Evolutionary conservation across 176 grass and related monocot genomes (phyloP).

Genomic region (Aegilops tauschii): DNA sequence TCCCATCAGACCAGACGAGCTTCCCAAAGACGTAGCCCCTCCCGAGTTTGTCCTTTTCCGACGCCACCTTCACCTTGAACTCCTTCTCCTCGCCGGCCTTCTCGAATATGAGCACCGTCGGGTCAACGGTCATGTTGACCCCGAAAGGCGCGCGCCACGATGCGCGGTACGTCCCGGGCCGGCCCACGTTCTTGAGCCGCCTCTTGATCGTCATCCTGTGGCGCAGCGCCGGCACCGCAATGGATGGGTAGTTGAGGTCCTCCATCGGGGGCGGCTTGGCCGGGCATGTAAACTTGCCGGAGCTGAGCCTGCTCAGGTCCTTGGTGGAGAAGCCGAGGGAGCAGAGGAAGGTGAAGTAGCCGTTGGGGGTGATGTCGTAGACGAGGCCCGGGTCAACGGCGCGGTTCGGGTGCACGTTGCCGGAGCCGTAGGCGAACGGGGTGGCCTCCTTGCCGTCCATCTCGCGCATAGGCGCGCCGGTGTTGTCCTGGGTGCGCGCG

Average conservation of each 20-base stretch:
- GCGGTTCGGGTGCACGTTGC: slow-evolving; percentile 67
- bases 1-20: slow-evolving; percentile 73
- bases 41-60: slow-evolving; percentile 32
- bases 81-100: slow-evolving; percentile 52
- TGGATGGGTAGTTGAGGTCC: slow-evolving; percentile 91
- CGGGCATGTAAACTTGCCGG: slow-evolving; percentile 48
- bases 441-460: slow-evolving; percentile 30
- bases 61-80: slow-evolving; percentile 48
- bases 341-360: slow-evolving; percentile 75
- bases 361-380: slow-evolving; percentile 48
- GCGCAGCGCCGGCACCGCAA: slow-evolving; percentile 35
- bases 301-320: slow-evolving; percentile 13
- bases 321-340: slow-evolving; percentile 35
- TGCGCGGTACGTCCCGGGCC: slow-evolving; percentile 39
- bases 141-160: slow-evolving; percentile 36
- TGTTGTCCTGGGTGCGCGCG: slow-evolving; percentile 67
- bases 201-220: slow-evolving; percentile 37
- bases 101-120: slow-evolving; percentile 39
- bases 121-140: slow-evolving; percentile 43
- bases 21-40: slow-evolving; percentile 61
- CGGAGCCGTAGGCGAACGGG: slow-evolving; percentile 60
- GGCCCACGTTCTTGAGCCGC: slow-evolving; percentile 65
- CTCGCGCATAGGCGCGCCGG: slow-evolving; percentile 45
- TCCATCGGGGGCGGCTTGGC: slow-evolving; percentile 21
- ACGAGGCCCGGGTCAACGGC: slow-evolving; percentile 73